Evolutionary conservation across 352 stramenopile species (phyloP).

Genomic region (Phytophthora sojae): DNA sequence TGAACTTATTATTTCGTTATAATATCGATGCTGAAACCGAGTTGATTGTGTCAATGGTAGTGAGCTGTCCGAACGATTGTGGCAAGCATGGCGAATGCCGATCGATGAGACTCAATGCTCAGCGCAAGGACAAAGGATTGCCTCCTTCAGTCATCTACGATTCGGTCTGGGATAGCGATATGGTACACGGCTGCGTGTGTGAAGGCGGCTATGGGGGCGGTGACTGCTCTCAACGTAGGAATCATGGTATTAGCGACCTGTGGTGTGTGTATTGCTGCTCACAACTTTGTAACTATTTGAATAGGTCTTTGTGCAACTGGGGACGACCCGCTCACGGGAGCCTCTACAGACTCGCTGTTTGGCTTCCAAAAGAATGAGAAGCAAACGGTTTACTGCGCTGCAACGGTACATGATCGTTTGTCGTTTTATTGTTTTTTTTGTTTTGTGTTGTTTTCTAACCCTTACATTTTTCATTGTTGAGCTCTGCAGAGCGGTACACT

Average conservation of each 20-base stretch:
- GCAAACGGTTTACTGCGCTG: slow-evolving; percentile 70
- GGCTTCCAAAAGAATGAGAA: slow-evolving; percentile 87
- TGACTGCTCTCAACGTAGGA: slow-evolving; percentile 84
- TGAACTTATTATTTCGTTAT: not conserved
- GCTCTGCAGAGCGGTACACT: slow-evolving; percentile 63
- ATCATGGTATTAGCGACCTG: not conserved
- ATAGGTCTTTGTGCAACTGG: slow-evolving; percentile 61
- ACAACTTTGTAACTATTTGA: not conserved
- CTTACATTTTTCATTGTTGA: not conserved
- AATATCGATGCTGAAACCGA: not conserved
- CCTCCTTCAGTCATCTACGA: slow-evolving; percentile 58
- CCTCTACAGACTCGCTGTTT: slow-evolving; percentile 65
- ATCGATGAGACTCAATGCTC: slow-evolving; percentile 70
- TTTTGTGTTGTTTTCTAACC: not conserved
- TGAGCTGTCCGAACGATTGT: slow-evolving; percentile 74
- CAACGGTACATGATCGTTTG: slow-evolving; percentile 49
- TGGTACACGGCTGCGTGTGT: slow-evolving; percentile 91
- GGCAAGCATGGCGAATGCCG: slow-evolving; percentile 73
- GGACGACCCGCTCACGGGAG: slow-evolving; percentile 79
- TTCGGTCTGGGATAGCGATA: slow-evolving; percentile 85
- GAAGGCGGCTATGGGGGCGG: slow-evolving; percentile 83
- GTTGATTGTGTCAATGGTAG: slow-evolving; percentile 28
- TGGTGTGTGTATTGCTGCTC: not conserved
- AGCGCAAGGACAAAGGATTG: slow-evolving; percentile 67
- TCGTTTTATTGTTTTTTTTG: not conserved